A percentile compares a stretch with the other conserved stretches of the same genome.
Evolutionary conservation across 805 yeast genomes (phyloP).

Genomic region (Isabelozyma pseudorhagii): DNA sequence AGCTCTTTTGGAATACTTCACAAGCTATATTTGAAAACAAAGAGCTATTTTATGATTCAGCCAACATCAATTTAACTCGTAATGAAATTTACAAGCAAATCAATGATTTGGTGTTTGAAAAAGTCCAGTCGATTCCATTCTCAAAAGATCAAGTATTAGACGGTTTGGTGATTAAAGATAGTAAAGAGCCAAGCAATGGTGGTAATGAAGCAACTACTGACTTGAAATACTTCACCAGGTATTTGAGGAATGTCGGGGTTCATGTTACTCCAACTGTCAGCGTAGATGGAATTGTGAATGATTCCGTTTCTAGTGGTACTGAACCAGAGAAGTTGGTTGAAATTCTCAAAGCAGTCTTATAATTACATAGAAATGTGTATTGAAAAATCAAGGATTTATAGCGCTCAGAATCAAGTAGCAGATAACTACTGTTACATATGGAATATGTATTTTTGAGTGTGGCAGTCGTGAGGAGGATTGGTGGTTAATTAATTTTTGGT

Average conservation of each 20-base stretch:
- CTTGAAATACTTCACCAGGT: conserved; percentile 69
- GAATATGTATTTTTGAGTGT: no score
- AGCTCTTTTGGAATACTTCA: conserved; percentile 46
- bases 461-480: no score
- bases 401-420: no score
- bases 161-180: conserved; percentile 34
- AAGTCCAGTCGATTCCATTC: conserved; percentile 25
- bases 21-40: conserved; percentile 54
- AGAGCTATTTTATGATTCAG: conserved; percentile 58
- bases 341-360: conserved; percentile 28
- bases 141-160: conserved; percentile 26
- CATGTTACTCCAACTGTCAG: conserved; percentile 84
- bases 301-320: conserved; percentile 60
- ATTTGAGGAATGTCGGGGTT: conserved; percentile 71
- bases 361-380: conserved; percentile 1
- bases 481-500: no score
- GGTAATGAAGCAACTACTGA: conserved; percentile 63
- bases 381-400: no score
- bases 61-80: conserved; percentile 51
- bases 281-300: conserved; percentile 63
- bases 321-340: conserved; percentile 43
- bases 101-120: conserved; percentile 35
- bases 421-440: no score
- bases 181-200: conserved; percentile 38
- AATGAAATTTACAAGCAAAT: conserved; percentile 53